Evolutionary conservation across 352 stramenopile genomes (phyloP).

Genomic region (Globisporangium paroecandrum): DNA sequence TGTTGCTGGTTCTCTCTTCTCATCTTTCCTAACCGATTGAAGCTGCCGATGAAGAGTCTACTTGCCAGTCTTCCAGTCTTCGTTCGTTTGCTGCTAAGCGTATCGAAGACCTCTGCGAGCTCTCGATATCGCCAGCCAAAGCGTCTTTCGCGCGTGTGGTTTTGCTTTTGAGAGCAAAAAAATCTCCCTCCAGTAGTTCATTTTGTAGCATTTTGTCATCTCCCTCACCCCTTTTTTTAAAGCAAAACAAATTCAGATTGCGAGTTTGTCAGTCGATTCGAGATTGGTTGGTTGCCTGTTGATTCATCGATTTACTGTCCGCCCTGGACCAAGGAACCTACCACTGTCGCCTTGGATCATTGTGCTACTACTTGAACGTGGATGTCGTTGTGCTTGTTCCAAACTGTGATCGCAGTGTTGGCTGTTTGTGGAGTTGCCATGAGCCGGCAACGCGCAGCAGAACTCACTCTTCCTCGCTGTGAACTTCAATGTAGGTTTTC

Average conservation of each 20-base stretch:
- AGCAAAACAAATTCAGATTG: slow-evolving; percentile 1
- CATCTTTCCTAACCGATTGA: not conserved
- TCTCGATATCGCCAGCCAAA: not conserved
- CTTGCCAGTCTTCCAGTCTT: not conserved
- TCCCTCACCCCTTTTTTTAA: not conserved
- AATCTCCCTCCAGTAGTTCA: not conserved
- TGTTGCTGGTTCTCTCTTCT: not conserved
- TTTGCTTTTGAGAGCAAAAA: not conserved
- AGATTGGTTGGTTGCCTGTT: no score
- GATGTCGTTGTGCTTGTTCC: no score
- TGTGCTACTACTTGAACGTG: no score
- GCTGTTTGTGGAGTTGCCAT: no score
- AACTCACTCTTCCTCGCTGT: no score
- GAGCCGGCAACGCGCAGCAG: no score
- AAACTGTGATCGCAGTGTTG: no score
- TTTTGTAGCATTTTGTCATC: slow-evolving; percentile 1
- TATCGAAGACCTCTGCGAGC: no score
- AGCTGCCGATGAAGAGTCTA: not conserved
- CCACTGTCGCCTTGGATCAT: no score
- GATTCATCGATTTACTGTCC: no score
- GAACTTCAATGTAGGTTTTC: no score
- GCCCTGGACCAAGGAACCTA: no score
- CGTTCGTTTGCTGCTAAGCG: not conserved
- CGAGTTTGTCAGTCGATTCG: not conserved
- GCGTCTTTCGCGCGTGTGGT: not conserved